Evolutionary conservation across 2,329 filamentous ascomycete genomes (phyloP), one percentile per base, ranked within the genome.

Genomic region (Penicillium occitanis): DNA sequence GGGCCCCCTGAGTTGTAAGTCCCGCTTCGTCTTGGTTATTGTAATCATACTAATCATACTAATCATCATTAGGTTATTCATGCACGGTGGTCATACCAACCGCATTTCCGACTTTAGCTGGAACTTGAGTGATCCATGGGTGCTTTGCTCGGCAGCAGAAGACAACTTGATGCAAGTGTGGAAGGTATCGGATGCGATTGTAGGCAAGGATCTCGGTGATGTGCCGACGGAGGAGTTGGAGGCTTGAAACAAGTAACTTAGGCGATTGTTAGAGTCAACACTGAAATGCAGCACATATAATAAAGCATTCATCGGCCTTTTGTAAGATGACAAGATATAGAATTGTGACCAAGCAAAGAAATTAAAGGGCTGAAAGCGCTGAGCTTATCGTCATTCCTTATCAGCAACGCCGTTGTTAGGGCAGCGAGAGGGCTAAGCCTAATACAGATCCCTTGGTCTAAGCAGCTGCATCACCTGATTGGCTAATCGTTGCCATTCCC

Each of bases 41-140:
- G n/a, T 25, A 25, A 4, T 25, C 25, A 25, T 25, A 25, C 22
- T 19, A 19, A 2, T 28, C 37, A 37, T 33, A 60, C 40, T 64
- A 35, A 62, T 2, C 53, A 5, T n/a, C 8, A 51, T 10, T 69
- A 93, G 91, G 57, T 83, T 99, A 1, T 99, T 99, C 81, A 98
- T 99, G 93, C 95, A 99, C 74, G 95, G 95, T 68, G 95, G 95
- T 37, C 96, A 99, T 82, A 99, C 95, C 11, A 97, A 97, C 80
- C 91, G 96, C 71, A 88, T 99, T 68, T 93, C 92, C 42, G 96
- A 99, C 79, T 99, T 99, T 75, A 94, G 91, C 80, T 99, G 94
- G 94, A 99, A 99, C 79, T 88, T 88, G 71, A 97, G 96, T 76
- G 93, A 97, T 73, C 93, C 94, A 4, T 99, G 96, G 96, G 87